Base-by-base conservation (phyloP, 2,329 filamentous ascomycete genomes). In the Hypoxylon sp. region DNA sequence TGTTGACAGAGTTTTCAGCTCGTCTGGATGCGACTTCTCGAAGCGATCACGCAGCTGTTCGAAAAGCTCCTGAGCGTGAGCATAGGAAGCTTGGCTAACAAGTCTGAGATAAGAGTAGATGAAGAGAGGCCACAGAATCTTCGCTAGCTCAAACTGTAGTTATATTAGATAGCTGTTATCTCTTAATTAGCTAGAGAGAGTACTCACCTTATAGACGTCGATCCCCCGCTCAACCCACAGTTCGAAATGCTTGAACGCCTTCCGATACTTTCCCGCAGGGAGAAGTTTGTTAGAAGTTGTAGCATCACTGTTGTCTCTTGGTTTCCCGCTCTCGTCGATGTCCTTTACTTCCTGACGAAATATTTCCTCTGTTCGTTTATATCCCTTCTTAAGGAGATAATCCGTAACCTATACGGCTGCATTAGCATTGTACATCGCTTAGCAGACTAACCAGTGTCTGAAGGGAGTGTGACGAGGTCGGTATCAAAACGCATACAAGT, bases 321-420 rank as follows among this genome's bases (percentile, higher is more conserved):
- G 93, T 65, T 92, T 89, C 8, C 94, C 94, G 78, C 94, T 93
- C 22, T 91, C 87, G 63, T 95, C 93, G 46, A 96, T 86, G 73
- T 94, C 90, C 24, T 92, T 90, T 1, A 94, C 97, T 80, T 99
- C 96, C 79, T 94, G 92, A 47, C 96, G 90, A 59, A 99, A 92
- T 78, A 96, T 93, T 19, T 95, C 93, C 80, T 99, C 96, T 0
- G 96, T 98, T 24, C 92, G 88, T 59, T 91, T 94, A 80, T 98
- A 99, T 0, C 96, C 96, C 73, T 98, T 94, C 80, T 99, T 99
- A 2, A 94, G 89, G 0, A 99, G 86, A 79, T 99, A 99, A 75
- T 99, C 96, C 8, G 97, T 94, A 3, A 99, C 87, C 87, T 90
- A 55, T 3, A 1, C 3, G 31, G 1, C 19, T 10, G 14, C 3